Percentiles rank a stretch among this genome's conserved stretches.
Conservation (phyloP, 192 early-diverging fungal genomes). For the Neocallimastix lanati region DNA sequence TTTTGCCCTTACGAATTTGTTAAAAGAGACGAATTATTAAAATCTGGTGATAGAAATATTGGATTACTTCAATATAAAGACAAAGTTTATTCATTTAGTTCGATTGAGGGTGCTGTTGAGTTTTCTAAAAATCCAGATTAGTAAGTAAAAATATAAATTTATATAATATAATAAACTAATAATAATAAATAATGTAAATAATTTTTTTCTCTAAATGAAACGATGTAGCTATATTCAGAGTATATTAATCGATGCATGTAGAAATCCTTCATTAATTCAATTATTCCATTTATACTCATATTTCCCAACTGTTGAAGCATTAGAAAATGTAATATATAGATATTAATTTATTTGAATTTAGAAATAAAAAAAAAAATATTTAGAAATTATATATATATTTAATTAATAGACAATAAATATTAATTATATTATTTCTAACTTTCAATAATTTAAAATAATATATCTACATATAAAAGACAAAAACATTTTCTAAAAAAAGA, state of each 20-base stretch:
- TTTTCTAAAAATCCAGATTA: conserved; percentile 24
- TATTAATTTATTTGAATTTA: neutral
- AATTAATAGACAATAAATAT: no score
- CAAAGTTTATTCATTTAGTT: conserved; percentile 23
- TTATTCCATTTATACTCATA: conserved; percentile 33
- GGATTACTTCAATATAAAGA: conserved; percentile 29
- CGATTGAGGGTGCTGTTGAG: conserved; percentile 11
- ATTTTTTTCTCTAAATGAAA: no score
- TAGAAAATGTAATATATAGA: conserved; percentile 17
- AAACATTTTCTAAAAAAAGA: conserved; percentile 27
- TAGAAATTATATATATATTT: no score
- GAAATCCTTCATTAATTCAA: conserved; percentile 22
- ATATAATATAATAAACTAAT: neutral
- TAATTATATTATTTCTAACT: no score
- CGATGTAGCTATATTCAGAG: conserved; percentile 21
- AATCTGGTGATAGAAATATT: conserved; percentile 31
- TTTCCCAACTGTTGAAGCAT: conserved; percentile 37
- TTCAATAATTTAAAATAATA: no score
- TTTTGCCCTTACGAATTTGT: conserved; percentile 30
- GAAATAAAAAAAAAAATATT: no score
- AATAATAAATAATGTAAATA: no score
- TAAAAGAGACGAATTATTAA: conserved; percentile 18
- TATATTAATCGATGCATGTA: conserved; percentile 20
- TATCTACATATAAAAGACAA: no score
- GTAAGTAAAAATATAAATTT: conserved; percentile 2